Evolutionary conservation across 2,329 filamentous ascomycete genomes (phyloP), one percentile per base, ranked within the genome.

Genomic region (Xylaria arbuscula): DNA sequence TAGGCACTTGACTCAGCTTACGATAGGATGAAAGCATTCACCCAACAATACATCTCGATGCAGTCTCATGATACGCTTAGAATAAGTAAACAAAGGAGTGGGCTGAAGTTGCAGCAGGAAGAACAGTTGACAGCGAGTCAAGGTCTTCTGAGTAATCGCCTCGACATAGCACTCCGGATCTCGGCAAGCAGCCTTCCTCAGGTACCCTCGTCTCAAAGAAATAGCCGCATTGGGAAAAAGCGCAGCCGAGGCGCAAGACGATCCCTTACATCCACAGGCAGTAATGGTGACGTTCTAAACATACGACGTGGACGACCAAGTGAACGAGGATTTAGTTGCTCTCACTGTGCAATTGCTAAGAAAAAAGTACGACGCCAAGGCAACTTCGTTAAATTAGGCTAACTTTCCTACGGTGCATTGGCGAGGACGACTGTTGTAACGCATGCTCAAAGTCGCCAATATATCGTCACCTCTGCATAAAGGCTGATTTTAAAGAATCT

Each of bases 241-340:
- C 45, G 58, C 15, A 19, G 34, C 13, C 51, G 11, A 4, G 17
- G 34, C 10, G 5, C 45, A 1, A 58, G 34, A 42, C 50, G 48
- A 40, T 34, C 4, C 10, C 32, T 42, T 19, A 17, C 24, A 42
- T 36, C 19, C 40, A 6, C 7, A 13, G 50, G 48, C 5, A 19
- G 51, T 36, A 62, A 42, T 38, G 45, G 40, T 19, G 60, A 58
- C 34, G 28, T 22, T 36, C 58, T 38, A 13, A 34, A 10, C 17
- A 47, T 34, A 47, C 64, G 64, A 45, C 64, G 64, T n/a, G 64
- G 64, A 22, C 42, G 64, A 15, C 64, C 64, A 34, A 66, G 64
- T 54, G 59, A 57, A 42, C 36, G 64, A 53, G 64, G 64, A 47
- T 66, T 66, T 19, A 66, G 58, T 51, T 66, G 64, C 51, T 66